These are phyloP conservation scores for Mycena polygramma DNA, from an alignment of 768 basidiomycete genomes.

Conservation along the genomic window DNA sequence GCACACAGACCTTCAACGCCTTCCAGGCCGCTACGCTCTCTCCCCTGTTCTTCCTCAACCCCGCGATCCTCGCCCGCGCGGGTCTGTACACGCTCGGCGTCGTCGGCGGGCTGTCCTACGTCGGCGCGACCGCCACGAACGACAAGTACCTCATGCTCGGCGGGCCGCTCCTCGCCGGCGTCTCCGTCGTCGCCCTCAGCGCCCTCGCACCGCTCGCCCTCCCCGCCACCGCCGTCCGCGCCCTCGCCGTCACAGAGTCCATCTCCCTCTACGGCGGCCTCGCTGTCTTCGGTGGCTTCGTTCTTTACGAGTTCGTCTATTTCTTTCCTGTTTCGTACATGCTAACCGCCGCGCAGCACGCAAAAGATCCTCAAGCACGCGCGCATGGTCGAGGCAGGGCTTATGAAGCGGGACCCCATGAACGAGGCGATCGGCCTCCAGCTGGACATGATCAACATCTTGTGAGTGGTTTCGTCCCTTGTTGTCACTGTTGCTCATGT, in stretches of 20 bases:
- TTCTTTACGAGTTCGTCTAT: slow-evolving; percentile 82
- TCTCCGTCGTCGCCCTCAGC: slow-evolving; percentile 88
- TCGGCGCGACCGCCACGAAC: slow-evolving; percentile 89
- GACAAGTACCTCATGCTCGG: slow-evolving; percentile 91
- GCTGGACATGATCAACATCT: slow-evolving; percentile 92
- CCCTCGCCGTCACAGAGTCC: slow-evolving; percentile 80
- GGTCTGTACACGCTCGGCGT: slow-evolving; percentile 90
- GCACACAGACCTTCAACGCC: slow-evolving; percentile 79
- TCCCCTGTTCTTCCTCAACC: slow-evolving; percentile 90
- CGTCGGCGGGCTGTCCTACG: slow-evolving; percentile 87
- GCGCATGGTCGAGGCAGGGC: slow-evolving; percentile 77
- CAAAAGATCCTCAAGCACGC: slow-evolving; percentile 88
- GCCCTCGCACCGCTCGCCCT: slow-evolving; percentile 91
- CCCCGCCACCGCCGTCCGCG: slow-evolving; percentile 80
- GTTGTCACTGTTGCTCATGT: slow-evolving; percentile 5
- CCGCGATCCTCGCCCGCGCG: slow-evolving; percentile 87
- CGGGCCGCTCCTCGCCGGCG: slow-evolving; percentile 88
- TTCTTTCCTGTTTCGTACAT: background rate
- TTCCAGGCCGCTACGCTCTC: slow-evolving; percentile 90
- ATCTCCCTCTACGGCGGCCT: slow-evolving; percentile 90
- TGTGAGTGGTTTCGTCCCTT: slow-evolving; percentile 59
- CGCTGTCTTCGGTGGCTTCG: slow-evolving; percentile 89
- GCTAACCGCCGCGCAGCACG: slow-evolving; percentile 62
- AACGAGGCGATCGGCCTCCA: slow-evolving; percentile 84
- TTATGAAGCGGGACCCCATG: slow-evolving; percentile 78